Evolutionary conservation across 352 stramenopile species (phyloP).

Genomic region (Pythium pectinolyticum): DNA sequence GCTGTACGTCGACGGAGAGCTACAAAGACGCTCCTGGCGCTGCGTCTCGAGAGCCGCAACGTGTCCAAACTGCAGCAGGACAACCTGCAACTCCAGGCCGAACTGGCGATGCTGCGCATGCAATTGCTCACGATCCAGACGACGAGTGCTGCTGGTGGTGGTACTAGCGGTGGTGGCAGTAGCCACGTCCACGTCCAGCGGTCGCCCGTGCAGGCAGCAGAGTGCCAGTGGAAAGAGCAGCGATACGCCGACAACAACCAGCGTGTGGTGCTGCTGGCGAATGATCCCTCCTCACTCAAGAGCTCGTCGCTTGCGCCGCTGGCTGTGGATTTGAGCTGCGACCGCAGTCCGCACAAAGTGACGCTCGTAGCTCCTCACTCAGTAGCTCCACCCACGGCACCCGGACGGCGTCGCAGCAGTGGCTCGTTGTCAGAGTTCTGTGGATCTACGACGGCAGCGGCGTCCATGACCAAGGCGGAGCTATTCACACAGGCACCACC

Average conservation of each 20-base stretch:
- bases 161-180: too few species aligned
- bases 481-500: slow-evolving; percentile 2
- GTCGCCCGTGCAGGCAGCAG: not conserved
- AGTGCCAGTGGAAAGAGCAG: not conserved
- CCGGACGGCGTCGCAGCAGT: not conserved
- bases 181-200: too few species aligned
- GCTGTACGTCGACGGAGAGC: slow-evolving; percentile 42
- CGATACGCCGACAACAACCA: slow-evolving; percentile 6
- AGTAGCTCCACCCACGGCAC: not conserved
- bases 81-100: slow-evolving; percentile 70
- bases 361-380: slow-evolving; percentile 16
- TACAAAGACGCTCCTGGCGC: slow-evolving; percentile 35
- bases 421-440: not conserved
- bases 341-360: slow-evolving; percentile 7
- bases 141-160: too few species aligned
- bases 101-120: slow-evolving; percentile 56
- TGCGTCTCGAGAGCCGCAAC: slow-evolving; percentile 72
- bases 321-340: slow-evolving; percentile 14
- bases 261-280: not conserved
- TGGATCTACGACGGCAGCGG: not conserved
- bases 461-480: slow-evolving; percentile 28
- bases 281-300: not conserved
- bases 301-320: not conserved
- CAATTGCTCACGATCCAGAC: slow-evolving; percentile 53
- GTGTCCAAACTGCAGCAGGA: slow-evolving; percentile 72